These are phyloP conservation scores for Dalbergia cultrata DNA, from an alignment of 306 rosid genomes.

Conservation along the genomic window DNA sequence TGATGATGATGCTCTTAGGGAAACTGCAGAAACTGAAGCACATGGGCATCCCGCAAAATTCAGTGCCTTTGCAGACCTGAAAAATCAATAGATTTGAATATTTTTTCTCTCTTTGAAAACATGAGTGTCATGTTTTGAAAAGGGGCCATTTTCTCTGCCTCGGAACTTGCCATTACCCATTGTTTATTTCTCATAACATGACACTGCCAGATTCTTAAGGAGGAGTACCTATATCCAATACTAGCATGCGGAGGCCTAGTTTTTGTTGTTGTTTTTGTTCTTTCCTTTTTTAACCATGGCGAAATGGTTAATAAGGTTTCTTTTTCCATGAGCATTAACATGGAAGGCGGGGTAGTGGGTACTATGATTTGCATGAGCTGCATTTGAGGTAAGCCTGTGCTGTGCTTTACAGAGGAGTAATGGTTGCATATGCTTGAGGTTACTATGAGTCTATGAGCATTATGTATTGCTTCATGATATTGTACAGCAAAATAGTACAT, in stretches of 20 bases:
- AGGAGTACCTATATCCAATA: conserved; percentile 18
- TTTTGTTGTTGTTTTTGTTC: background rate
- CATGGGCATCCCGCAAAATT: conserved; percentile 14
- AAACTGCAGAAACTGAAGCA: conserved; percentile 34
- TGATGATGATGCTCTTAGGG: conserved; percentile 35
- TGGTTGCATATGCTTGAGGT: background rate
- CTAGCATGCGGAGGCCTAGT: background rate
- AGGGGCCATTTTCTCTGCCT: background rate
- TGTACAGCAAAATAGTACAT: too few species aligned
- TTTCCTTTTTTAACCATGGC: background rate
- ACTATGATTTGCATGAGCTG: too few species aligned
- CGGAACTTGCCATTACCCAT: conserved; percentile 17
- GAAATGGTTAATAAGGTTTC: background rate
- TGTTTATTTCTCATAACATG: background rate
- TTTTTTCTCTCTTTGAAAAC: background rate
- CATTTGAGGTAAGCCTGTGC: too few species aligned
- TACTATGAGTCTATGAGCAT: background rate
- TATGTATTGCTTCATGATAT: background rate
- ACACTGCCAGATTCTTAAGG: background rate
- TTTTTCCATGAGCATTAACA: conserved; percentile 10
- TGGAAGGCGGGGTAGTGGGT: background rate
- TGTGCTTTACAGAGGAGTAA: too few species aligned
- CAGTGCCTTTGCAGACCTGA: conserved; percentile 1
- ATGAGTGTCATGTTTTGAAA: conserved; percentile 5
- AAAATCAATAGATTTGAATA: background rate